Percentiles rank a stretch among this genome's conserved stretches.
Conservation (phyloP, 129 eudicot species). For the Scalesia atractyloides region DNA sequence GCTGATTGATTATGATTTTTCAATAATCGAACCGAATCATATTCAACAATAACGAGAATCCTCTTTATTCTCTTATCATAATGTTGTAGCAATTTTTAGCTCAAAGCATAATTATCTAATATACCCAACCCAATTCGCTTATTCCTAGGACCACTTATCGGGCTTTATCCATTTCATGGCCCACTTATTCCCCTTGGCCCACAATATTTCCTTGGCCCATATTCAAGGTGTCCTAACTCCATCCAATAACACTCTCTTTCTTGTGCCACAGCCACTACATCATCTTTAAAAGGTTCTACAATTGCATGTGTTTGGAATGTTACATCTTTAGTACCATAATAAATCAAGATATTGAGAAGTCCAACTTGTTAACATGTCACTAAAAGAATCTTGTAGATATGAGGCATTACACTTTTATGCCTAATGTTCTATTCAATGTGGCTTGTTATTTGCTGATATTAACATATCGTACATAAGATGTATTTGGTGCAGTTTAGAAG, state of each 20-base stretch:
- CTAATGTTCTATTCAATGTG: not conserved
- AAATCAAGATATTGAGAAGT: not conserved
- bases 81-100: too few species aligned
- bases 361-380: not conserved
- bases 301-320: conserved; percentile 8
- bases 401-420: not conserved
- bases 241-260: not conserved
- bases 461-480: too few species aligned
- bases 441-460: too few species aligned
- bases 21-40: too few species aligned
- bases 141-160: conserved; percentile 7
- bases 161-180: not conserved
- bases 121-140: too few species aligned
- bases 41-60: too few species aligned
- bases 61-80: too few species aligned
- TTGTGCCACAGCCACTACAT: not conserved
- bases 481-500: too few species aligned
- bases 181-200: not conserved
- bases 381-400: not conserved
- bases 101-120: too few species aligned
- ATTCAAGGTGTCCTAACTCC: not conserved
- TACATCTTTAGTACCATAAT: conserved; percentile 11
- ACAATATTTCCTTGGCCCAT: conserved; percentile 1
- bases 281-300: conserved; percentile 9
- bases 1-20: too few species aligned